phyloP scores from a whole-genome alignment of 176 grass and related monocot genomes.

The Phragmites australis region DNA sequence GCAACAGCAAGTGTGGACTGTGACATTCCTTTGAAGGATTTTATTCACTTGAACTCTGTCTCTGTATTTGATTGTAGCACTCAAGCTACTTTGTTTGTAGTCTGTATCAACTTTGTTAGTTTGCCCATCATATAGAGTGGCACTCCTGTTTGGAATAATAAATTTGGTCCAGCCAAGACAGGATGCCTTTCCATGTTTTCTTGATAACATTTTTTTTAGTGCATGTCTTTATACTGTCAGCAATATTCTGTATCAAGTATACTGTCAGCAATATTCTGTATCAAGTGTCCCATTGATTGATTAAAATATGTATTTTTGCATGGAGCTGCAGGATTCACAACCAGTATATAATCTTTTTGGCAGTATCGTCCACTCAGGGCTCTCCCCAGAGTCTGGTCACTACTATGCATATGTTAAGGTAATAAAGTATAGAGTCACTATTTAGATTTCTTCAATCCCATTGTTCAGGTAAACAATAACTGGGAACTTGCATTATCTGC shows the following conservation, averaged over 20 bases:
- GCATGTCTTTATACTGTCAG: background rate
- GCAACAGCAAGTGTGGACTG: slow-evolving; percentile 6
- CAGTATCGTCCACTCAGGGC: slow-evolving; percentile 85
- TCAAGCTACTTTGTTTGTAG: background rate
- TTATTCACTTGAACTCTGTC: slow-evolving; percentile 11
- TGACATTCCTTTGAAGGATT: background rate
- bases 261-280: background rate
- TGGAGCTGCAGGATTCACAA: slow-evolving; percentile 62
- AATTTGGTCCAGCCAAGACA: background rate
- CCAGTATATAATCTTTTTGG: slow-evolving; percentile 87
- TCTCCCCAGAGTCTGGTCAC: slow-evolving; percentile 88
- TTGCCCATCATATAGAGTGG: background rate
- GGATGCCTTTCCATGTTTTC: background rate
- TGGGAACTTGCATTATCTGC: slow-evolving; percentile 40
- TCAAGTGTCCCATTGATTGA: background rate
- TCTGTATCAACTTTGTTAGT: background rate
- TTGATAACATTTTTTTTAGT: background rate
- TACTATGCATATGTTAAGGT: slow-evolving; percentile 99
- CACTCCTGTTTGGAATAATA: background rate
- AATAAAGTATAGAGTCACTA: slow-evolving; percentile 27
- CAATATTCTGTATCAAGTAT: background rate
- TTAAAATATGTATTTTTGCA: slow-evolving; percentile 42
- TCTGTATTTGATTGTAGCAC: slow-evolving; percentile 17
- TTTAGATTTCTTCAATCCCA: slow-evolving; percentile 25
- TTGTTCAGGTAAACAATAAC: slow-evolving; percentile 10